phyloP scores from a whole-genome alignment of 2,329 filamentous ascomycete species.

The Fonsecaea pugnacius region DNA sequence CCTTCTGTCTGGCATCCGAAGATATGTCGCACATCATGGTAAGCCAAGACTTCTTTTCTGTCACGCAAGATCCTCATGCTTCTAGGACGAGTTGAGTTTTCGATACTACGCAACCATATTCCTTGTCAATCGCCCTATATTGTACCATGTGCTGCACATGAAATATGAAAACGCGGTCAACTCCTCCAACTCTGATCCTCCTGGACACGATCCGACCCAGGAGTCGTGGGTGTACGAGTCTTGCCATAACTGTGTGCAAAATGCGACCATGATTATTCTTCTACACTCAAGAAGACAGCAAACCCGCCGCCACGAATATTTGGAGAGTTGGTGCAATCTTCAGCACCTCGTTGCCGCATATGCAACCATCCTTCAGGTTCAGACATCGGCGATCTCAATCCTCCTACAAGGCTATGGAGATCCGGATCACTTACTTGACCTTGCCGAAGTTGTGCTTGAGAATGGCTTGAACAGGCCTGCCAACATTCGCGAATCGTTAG shows the following conservation, averaged over 20 bases:
- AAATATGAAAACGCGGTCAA: conserved; percentile 14
- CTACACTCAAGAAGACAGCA: conserved; percentile 14
- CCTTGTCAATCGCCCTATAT: conserved; percentile 16
- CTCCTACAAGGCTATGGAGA: conserved; percentile 15
- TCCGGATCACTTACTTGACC: conserved; percentile 13
- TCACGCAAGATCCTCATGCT: background rate
- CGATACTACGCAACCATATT: conserved; percentile 21
- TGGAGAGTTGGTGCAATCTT: conserved; percentile 20
- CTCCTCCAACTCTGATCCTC: background rate
- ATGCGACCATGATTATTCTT: conserved; percentile 19
- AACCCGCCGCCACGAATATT: conserved; percentile 6
- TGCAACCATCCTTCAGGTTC: conserved; percentile 22
- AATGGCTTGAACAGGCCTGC: conserved; percentile 10
- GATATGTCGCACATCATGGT: conserved; percentile 12
- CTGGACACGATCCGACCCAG: conserved; percentile 2
- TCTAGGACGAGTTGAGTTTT: conserved; percentile 19
- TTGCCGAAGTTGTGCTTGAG: conserved; percentile 18
- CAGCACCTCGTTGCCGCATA: conserved; percentile 20
- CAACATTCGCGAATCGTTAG: conserved; percentile 14
- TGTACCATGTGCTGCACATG: conserved; percentile 16
- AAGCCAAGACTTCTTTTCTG: background rate
- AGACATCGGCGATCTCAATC: conserved; percentile 17
- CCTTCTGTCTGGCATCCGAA: conserved; percentile 7
- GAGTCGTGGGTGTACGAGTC: conserved; percentile 20
- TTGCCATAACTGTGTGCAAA: conserved; percentile 23